Evolutionary conservation across 2,329 filamentous ascomycete genomes (phyloP).

Genomic region (Epichloe festucae): DNA sequence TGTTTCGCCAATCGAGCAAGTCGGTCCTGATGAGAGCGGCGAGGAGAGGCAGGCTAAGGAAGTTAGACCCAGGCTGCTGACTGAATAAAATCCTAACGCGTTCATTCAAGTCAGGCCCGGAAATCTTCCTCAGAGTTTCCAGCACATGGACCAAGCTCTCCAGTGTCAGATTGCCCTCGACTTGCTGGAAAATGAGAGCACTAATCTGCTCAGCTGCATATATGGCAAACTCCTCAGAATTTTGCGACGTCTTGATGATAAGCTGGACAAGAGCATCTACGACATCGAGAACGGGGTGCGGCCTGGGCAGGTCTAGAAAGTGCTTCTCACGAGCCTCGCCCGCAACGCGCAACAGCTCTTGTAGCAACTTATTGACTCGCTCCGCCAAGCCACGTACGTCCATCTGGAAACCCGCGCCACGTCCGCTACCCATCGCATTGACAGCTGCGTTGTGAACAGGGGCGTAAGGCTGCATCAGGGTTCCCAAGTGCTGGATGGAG

Average conservation of each 20-base stretch:
- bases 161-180: conserved; percentile 42
- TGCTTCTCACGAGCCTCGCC: conserved; percentile 44
- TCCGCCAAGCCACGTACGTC: conserved; percentile 41
- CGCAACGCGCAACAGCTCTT: conserved; percentile 42
- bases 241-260: conserved; percentile 50
- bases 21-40: conserved; percentile 45
- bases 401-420: conserved; percentile 32
- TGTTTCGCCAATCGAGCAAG: conserved; percentile 47
- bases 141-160: conserved; percentile 51
- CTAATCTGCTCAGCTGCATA: conserved; percentile 49
- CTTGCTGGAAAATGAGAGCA: conserved; percentile 39
- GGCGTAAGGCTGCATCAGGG: conserved; percentile 42
- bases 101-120: conserved; percentile 38
- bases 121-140: conserved; percentile 47
- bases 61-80: conserved; percentile 40
- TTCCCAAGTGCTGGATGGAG: conserved; percentile 37
- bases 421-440: conserved; percentile 33
- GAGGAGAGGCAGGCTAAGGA: conserved; percentile 45
- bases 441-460: conserved; percentile 32
- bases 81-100: conserved; percentile 44
- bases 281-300: conserved; percentile 47
- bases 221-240: conserved; percentile 45
- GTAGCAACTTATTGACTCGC: conserved; percentile 43
- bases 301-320: conserved; percentile 43
- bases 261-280: conserved; percentile 48